phyloP scores from a whole-genome alignment of 208 protist genomes.

The Trypanosoma platydactyli region DNA sequence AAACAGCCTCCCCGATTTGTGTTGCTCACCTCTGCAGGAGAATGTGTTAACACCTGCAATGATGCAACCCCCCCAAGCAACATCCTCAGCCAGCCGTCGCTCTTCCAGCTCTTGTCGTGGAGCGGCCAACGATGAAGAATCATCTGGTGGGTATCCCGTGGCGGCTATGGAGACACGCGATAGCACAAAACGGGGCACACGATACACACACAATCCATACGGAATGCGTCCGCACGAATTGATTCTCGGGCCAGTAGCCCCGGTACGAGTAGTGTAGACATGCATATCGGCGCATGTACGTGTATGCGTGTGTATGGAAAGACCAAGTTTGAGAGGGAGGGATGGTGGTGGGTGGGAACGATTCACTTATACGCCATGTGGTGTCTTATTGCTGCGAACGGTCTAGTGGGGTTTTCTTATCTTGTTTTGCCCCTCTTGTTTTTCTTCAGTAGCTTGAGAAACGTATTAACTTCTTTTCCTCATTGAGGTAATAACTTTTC shows the following conservation, averaged over 20 bases:
- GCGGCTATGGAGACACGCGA: not conserved
- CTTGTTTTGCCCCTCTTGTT: too few relatives aligned
- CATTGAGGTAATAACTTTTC: too few relatives aligned
- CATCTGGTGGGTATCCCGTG: not conserved
- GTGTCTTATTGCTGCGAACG: too few relatives aligned
- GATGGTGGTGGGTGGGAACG: too few relatives aligned
- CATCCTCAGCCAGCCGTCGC: not conserved
- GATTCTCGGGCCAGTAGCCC: not conserved
- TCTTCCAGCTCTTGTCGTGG: not conserved
- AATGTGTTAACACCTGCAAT: not conserved
- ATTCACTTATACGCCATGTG: not conserved
- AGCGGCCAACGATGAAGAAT: not conserved
- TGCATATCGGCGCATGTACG: not conserved
- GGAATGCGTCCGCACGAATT: not conserved
- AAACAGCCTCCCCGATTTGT: not conserved
- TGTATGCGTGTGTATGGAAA: not conserved
- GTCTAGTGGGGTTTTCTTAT: too few relatives aligned
- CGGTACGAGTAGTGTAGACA: not conserved
- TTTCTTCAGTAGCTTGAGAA: too few relatives aligned
- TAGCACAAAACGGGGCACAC: not conserved
- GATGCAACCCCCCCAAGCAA: not conserved
- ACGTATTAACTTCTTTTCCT: too few relatives aligned
- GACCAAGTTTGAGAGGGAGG: too few relatives aligned
- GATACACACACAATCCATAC: constrained; percentile 15
- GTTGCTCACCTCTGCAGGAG: not conserved